phyloP scores from a whole-genome alignment of 768 basidiomycete genomes.

The Termitomyces sp. region DNA sequence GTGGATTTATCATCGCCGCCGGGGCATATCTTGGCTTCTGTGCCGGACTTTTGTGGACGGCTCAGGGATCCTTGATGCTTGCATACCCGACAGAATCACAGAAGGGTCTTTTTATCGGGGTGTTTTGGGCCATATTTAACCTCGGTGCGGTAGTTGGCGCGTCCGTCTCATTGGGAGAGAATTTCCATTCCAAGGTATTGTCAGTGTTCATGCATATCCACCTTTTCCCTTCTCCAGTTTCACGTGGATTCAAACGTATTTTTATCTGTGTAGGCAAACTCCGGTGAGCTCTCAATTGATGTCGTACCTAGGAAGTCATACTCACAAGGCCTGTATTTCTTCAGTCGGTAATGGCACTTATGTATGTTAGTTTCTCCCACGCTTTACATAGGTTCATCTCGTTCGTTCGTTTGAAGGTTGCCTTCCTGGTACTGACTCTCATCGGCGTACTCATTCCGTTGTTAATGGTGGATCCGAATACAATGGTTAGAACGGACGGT shows the following conservation, averaged over 20 bases:
- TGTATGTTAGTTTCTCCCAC: conserved; percentile 35
- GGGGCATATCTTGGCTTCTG: conserved; percentile 75
- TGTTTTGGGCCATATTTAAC: conserved; percentile 87
- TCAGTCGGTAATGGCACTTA: conserved; percentile 73
- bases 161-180: conserved; percentile 68
- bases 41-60: conserved; percentile 74
- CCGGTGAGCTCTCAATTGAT: conserved; percentile 28
- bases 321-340: background rate
- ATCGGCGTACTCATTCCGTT: conserved; percentile 67
- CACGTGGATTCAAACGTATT: conserved; percentile 3
- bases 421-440: conserved; percentile 68
- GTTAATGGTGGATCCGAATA: conserved; percentile 67
- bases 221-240: conserved; percentile 9
- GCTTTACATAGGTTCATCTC: background rate
- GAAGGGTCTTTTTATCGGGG: conserved; percentile 73
- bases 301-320: background rate
- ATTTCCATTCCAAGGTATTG: conserved; percentile 59
- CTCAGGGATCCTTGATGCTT: conserved; percentile 83
- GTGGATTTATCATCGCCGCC: conserved; percentile 63
- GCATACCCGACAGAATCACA: conserved; percentile 78
- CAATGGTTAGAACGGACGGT: conserved; percentile 74
- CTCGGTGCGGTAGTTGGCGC: conserved; percentile 78
- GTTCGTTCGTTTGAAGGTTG: conserved; percentile 45
- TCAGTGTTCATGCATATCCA: conserved; percentile 11
- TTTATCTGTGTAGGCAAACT: conserved; percentile 29